These are phyloP conservation scores for Monosporascus sp. DNA, from an alignment of 2,329 filamentous ascomycete genomes.

Conservation along the genomic window DNA sequence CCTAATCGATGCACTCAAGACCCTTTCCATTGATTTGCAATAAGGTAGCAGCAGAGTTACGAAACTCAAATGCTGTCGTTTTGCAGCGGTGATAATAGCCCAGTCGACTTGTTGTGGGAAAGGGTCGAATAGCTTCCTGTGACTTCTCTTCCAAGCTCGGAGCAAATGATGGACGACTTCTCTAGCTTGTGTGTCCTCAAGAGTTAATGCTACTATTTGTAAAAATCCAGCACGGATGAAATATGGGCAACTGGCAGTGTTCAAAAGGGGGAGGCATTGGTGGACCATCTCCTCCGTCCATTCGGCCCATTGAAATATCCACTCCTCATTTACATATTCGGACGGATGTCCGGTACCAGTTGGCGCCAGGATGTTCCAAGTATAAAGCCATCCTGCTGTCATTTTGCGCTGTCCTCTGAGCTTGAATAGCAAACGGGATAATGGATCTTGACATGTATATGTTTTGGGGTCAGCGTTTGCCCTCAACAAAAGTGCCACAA, in stretches of 20 bases:
- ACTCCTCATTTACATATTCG: rapidly evolving
- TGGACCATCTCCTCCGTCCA: not conserved
- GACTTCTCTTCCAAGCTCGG: not conserved
- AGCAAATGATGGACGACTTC: not conserved
- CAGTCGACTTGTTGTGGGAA: not conserved
- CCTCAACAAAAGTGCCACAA: not conserved
- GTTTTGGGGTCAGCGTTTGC: not conserved
- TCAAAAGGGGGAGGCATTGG: not conserved
- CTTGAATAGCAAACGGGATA: too few relatives aligned
- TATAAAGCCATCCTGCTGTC: not conserved
- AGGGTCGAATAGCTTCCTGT: not conserved
- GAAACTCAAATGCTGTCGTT: not conserved
- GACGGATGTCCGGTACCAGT: too few relatives aligned
- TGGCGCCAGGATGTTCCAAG: not conserved
- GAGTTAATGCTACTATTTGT: not conserved
- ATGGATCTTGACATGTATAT: too few relatives aligned
- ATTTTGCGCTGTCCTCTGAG: not conserved
- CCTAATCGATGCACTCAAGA: not conserved
- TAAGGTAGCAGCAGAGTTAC: not conserved
- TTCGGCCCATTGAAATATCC: not conserved
- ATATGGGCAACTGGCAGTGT: not conserved
- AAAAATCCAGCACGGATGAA: not conserved
- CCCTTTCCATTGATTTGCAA: not conserved
- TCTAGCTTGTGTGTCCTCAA: not conserved
- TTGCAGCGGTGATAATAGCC: not conserved